Evolutionary conservation across 1,139 yeast species (phyloP).

Genomic region (Schizosaccharomyces versatilis): DNA sequence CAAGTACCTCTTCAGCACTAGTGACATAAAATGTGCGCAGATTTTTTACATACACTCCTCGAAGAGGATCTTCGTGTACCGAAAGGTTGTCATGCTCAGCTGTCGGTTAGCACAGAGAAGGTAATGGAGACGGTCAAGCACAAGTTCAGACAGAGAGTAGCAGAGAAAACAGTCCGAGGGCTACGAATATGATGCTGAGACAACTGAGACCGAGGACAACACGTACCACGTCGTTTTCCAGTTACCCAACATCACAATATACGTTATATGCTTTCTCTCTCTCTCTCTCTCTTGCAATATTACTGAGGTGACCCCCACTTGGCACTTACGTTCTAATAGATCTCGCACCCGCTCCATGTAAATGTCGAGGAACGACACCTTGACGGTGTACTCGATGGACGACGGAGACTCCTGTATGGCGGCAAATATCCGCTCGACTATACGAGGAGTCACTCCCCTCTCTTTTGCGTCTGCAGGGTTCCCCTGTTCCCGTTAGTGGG

Average conservation of each 20-base stretch:
- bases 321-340: constrained; percentile 21
- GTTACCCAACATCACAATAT: too few relatives aligned
- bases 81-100: constrained; percentile 22
- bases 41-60: constrained; percentile 53
- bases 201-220: too few relatives aligned
- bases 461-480: constrained; percentile 23
- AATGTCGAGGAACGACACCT: constrained; percentile 60
- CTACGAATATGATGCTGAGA: too few relatives aligned
- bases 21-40: constrained; percentile 40
- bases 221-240: too few relatives aligned
- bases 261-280: too few relatives aligned
- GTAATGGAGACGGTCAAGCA: too few relatives aligned
- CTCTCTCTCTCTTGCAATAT: too few relatives aligned
- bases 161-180: too few relatives aligned
- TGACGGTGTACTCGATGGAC: constrained; percentile 44
- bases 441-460: constrained; percentile 53
- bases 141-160: too few relatives aligned
- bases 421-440: constrained; percentile 42
- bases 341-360: constrained; percentile 62
- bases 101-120: constrained; percentile 5
- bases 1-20: constrained; percentile 35
- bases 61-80: constrained; percentile 42
- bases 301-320: too few relatives aligned
- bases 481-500: constrained; percentile 26
- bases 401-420: constrained; percentile 30